Evolutionary conservation across 805 yeast species (phyloP), one percentile per base, ranked within the genome.

Genomic region (Kodamaea sagamina): DNA sequence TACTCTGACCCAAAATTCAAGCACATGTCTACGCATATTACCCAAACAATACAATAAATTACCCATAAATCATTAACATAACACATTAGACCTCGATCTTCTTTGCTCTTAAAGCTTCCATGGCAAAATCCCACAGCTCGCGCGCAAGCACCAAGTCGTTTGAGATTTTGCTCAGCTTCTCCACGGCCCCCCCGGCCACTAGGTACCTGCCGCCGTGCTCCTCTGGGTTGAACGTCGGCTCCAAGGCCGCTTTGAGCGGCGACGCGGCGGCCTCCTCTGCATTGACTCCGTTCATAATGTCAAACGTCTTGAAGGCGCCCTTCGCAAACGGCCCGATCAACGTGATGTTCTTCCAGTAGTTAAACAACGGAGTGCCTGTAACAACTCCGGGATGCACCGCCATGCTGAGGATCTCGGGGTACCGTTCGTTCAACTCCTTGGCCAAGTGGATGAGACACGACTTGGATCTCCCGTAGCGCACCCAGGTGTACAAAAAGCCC

Each of bases 371-470:
- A 2, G 74, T 67, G 5, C 56, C 62, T 12, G 65, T 44, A 37
- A 69, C 54, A 3, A 67, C 51, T 0, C 75, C 75, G 1, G 75
- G 74, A 40, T 70, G 75, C 1, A 65, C 62, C 0, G 74, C 48
- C n/a, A 65, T 44, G 4, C 57, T 51, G 21, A 66, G 48, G 8
- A 68, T 61, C n/a, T 60, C 51, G 4, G 71, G 71, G 43, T 61
- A 47, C 18, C 50, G 47, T 21, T 47, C 39, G 11, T 63, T 64
- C 11, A 68, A 51, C 36, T 54, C 50, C 36, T 51, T 59, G 42
- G 59, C 54, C 36, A 59, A 51, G 39, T 67, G 71, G 26, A 69
- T 64, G 12, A 48, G 54, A 2, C 67, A 66, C 6, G 57, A 32
- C 50, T 70, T 70, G 16, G 72, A 63, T 28, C 50, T 50, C 7